These are phyloP conservation scores for Wallacemonas rigidus DNA, from an alignment of 208 protist species.

Conservation along the genomic window DNA sequence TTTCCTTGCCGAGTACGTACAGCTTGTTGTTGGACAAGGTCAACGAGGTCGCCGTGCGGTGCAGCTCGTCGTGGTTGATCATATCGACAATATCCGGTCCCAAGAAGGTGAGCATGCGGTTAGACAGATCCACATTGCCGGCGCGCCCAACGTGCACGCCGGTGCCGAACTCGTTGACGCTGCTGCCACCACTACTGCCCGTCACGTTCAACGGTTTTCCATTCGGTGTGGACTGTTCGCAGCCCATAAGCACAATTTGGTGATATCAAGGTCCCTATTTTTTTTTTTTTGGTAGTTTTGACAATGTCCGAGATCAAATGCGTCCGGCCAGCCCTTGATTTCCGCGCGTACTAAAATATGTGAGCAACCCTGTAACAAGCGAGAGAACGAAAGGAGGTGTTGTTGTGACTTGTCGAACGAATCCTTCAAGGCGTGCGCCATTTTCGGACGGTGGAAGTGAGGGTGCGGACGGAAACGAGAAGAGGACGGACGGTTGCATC, in stretches of 20 bases:
- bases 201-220: background rate
- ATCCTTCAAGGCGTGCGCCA: background rate
- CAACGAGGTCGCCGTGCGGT: conserved; percentile 67
- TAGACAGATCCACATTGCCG: conserved; percentile 80
- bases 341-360: no score
- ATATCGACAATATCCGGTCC: conserved; percentile 57
- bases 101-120: conserved; percentile 65
- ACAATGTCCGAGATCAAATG: conserved; percentile 7
- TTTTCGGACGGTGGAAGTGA: no score
- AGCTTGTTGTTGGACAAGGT: conserved; percentile 79
- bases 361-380: conserved; percentile 9
- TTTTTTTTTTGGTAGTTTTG: background rate
- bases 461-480: background rate
- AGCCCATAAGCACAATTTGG: conserved; percentile 27
- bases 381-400: conserved; percentile 6
- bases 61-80: conserved; percentile 67
- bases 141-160: conserved; percentile 80
- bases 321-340: background rate
- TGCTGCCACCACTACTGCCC: conserved; percentile 3
- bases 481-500: background rate
- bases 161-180: conserved; percentile 54
- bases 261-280: background rate
- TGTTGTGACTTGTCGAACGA: background rate
- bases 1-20: conserved; percentile 79
- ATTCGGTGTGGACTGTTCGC: conserved; percentile 19